phyloP scores from a whole-genome alignment of 208 protist genomes.

The Strigomonas culicis region DNA sequence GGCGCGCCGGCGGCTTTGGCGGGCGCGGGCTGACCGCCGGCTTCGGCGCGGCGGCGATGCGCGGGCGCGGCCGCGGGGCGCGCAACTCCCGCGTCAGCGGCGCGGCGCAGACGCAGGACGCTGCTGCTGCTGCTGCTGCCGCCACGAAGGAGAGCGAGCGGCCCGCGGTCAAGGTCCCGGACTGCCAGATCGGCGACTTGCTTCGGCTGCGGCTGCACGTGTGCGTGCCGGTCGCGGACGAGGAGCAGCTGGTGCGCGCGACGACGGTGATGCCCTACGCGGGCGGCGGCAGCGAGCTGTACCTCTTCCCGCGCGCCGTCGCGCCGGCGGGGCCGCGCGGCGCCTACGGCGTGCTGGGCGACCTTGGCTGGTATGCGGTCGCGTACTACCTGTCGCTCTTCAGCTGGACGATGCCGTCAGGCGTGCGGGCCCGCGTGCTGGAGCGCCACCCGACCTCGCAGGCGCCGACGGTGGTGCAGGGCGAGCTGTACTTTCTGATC shows the following conservation, averaged over 20 bases:
- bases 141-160: neutral
- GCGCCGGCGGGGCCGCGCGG: neutral
- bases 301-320: neutral
- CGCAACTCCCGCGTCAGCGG: neutral
- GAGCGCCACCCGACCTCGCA: conserved; percentile 1
- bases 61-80: neutral
- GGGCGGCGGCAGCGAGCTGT: neutral
- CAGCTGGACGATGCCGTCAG: conserved; percentile 18
- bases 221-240: conserved; percentile 14
- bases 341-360: conserved; percentile 23
- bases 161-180: neutral
- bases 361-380: conserved; percentile 24
- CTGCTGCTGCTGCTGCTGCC: neutral
- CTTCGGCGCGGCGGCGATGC: neutral
- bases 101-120: neutral
- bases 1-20: no score
- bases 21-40: neutral
- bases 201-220: conserved; percentile 14
- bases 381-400: conserved; percentile 19
- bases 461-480: conserved; percentile 16
- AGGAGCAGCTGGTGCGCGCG: conserved; percentile 1
- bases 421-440: conserved; percentile 19
- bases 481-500: conserved; percentile 21
- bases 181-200: conserved; percentile 8
- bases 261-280: conserved; percentile 4